These are phyloP conservation scores for Blumeria hordei DNA, from an alignment of 2,329 filamentous ascomycete species.

Conservation along the genomic window DNA sequence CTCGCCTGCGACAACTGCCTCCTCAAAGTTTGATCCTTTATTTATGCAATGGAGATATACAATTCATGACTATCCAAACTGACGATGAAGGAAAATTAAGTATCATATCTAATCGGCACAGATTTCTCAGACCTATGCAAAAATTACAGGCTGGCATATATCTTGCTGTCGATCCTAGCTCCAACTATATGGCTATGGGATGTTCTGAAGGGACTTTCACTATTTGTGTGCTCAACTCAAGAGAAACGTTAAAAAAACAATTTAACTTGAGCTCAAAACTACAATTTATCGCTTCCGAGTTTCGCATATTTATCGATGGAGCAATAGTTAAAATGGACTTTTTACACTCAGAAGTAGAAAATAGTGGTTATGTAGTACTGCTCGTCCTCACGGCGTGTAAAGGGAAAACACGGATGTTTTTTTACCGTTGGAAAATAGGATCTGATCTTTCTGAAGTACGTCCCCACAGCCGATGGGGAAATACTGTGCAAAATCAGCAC, in stretches of 20 bases:
- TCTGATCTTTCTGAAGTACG: constrained; percentile 23
- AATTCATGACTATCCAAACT: constrained; percentile 50
- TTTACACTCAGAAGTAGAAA: constrained; percentile 41
- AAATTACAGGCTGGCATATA: constrained; percentile 31
- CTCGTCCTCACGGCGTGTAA: constrained; percentile 33
- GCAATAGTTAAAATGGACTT: constrained; percentile 77
- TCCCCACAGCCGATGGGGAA: constrained; percentile 23
- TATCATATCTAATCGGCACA: constrained; percentile 29
- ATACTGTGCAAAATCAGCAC: constrained; percentile 24
- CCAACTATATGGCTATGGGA: constrained; percentile 41
- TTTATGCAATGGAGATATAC: constrained; percentile 44
- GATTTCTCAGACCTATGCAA: constrained; percentile 25
- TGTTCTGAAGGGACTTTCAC: constrained; percentile 47
- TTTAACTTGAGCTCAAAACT: constrained; percentile 23
- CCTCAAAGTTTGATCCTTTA: constrained; percentile 64
- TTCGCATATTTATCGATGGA: constrained; percentile 27
- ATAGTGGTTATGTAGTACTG: constrained; percentile 51
- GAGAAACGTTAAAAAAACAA: constrained; percentile 24
- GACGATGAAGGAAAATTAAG: constrained; percentile 15
- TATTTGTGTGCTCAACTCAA: constrained; percentile 42
- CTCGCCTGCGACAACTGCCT: constrained; percentile 23
- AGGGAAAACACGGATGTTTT: constrained; percentile 25
- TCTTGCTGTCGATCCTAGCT: constrained; percentile 57
- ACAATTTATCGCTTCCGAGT: constrained; percentile 28
- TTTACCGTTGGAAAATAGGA: constrained; percentile 35